A percentile compares a stretch with the other conserved stretches of the same genome.
phyloP scores from a whole-genome alignment of 192 early-diverging fungal species.

The Rhizophagus prolifer region DNA sequence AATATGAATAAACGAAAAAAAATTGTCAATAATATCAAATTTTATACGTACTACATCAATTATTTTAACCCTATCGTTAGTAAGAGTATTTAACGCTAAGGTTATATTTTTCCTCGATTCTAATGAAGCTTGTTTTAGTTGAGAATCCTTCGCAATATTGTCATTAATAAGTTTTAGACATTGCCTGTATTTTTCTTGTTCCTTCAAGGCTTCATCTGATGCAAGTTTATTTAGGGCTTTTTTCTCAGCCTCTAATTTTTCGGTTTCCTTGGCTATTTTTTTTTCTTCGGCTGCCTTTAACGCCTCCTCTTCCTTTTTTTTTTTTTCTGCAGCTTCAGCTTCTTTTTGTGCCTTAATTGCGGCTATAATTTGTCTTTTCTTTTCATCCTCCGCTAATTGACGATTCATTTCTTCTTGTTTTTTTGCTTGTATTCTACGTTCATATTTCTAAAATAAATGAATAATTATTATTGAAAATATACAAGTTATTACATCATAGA shows the following conservation, averaged over 20 bases:
- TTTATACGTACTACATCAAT: constrained; percentile 3
- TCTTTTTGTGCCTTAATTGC: not conserved
- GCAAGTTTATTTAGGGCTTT: not conserved
- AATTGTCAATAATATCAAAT: not conserved
- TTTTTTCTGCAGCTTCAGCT: not conserved
- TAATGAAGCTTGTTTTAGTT: not conserved
- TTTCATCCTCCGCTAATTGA: not conserved
- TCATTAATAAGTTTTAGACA: not conserved
- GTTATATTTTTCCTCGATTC: not conserved
- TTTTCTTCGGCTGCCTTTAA: not conserved
- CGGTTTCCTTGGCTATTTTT: not conserved
- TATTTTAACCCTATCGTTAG: not conserved
- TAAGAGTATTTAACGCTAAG: not conserved
- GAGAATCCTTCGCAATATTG: not conserved
- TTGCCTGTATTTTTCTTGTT: not conserved
- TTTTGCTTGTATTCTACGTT: not conserved
- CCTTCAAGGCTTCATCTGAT: not conserved
- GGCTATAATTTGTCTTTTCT: not conserved
- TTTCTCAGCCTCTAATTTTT: not conserved
- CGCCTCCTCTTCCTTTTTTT: not conserved
- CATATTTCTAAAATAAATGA: not conserved
- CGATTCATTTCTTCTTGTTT: constrained; percentile 2
- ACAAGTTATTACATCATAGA: not conserved
- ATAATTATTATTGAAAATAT: not conserved
- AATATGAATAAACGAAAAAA: not conserved